phyloP scores from a whole-genome alignment of 345 rosid species.

The Raphanus sativus region DNA sequence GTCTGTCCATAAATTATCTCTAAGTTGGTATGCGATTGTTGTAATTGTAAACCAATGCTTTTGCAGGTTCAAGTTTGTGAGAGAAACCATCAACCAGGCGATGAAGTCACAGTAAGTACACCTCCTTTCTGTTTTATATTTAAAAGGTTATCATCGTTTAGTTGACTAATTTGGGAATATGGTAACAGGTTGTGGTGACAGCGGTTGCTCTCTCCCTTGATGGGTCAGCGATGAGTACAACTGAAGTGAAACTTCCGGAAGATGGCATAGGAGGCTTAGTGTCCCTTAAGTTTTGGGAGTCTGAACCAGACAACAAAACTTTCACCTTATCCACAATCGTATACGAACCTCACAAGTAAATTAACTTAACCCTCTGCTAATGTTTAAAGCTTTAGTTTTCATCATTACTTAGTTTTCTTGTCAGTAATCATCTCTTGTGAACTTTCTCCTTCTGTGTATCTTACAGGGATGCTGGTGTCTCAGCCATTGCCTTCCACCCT shows the following conservation, averaged over 20 bases:
- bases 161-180: slow-evolving; percentile 23
- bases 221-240: slow-evolving; percentile 79
- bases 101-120: slow-evolving; percentile 71
- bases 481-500: slow-evolving; percentile 80
- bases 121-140: background rate
- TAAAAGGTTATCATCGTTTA: background rate
- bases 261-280: slow-evolving; percentile 83
- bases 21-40: background rate
- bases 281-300: slow-evolving; percentile 84
- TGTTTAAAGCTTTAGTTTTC: background rate
- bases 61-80: slow-evolving; percentile 91
- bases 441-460: background rate
- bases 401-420: background rate
- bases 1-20: background rate
- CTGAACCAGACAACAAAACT: slow-evolving; percentile 52
- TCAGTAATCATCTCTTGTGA: background rate
- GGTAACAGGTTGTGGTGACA: slow-evolving; percentile 68
- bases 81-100: slow-evolving; percentile 96
- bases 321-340: slow-evolving; percentile 78
- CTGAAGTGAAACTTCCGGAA: slow-evolving; percentile 86
- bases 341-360: slow-evolving; percentile 92
- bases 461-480: slow-evolving; percentile 76
- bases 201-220: slow-evolving; percentile 74
- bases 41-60: background rate
- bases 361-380: slow-evolving; percentile 5